Evolutionary conservation across 2,329 filamentous ascomycete species (phyloP), one percentile per base, ranked within the genome.

Genomic region (Fusarium udum): DNA sequence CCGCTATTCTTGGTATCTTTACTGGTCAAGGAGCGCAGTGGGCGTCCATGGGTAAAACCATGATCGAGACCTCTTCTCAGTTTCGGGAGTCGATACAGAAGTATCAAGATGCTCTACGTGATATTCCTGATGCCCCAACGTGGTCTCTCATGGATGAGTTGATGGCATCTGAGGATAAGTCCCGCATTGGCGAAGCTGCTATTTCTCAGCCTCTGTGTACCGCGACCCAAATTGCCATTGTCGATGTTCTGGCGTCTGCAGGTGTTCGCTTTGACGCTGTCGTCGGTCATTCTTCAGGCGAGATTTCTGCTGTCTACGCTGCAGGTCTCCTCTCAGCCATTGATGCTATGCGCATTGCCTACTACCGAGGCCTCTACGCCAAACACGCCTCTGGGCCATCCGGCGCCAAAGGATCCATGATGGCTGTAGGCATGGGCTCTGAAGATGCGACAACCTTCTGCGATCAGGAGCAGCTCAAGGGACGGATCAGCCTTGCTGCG

Each of bases 201-300:
- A 51, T 67, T 3, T 56, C 64, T 26, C 64, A 67, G 18, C 60
- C 60, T 5, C 45, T 64, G 2, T 67, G 64, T 5, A 67, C 64
- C 13, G 64, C 64, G 2, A 37, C 43, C 2, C 60, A 67, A 6
- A 49, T 67, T 1, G 39, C 46, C 0, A 34, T 58, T 6, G 51
- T 67, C 7, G 64, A 67, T 20, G 12, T 67, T 7, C n/a, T 67
- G 1, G 28, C 40, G 4, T 24, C 37, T 2, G 37, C 59, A 4
- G 59, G 60, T 4, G 34, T 58, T 15, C 22, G 42, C 31, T 67
- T 67, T 3, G 34, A 26, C 2, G 61, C 64, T 7, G 64, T 52
- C 6, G 59, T 64, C 2, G 51, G 64, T 2, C 64, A 67, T 39
- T 67, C 64, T 3, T 67, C 64, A 4, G 64, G 64, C 11, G 64